Evolutionary conservation across 169 alveolate species (phyloP), one percentile per base, ranked within the genome.

Genomic region (Babesia sp.): DNA sequence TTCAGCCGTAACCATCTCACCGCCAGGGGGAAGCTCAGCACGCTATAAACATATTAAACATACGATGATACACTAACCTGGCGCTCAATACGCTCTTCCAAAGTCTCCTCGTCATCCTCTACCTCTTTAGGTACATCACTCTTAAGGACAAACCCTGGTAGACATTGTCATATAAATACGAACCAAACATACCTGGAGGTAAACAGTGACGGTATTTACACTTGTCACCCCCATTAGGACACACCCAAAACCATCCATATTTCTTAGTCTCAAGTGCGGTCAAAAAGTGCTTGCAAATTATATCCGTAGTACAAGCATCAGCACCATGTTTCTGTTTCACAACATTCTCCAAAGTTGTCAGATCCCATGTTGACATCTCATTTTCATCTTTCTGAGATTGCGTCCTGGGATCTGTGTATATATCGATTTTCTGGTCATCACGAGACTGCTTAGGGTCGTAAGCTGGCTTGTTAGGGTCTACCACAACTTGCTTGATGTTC

Each of bases 171-270:
- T 33, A 7, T 29, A 18, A 18, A 7, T n/a, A n/a, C n/a, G n/a
- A 0, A 1, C 28, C 11, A 1, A 31, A 61, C 73, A 26, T 91
- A 61, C 99, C 99, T 60, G 92, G 95, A 5, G 99, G 99, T 28
- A 98, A 91, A 71, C 97, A 93, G 83, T 98, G 99, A 48, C 97
- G 93, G 82, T 98, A 98, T 72, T 94, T 95, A 82, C 99, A 98
- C 28, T 91, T 93, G 67, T 96, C 98, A 22, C 98, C 99, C 33
- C 99, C 99, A 79, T 97, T 97, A 4, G 99, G 99, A 61, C 99
- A 98, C 60, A 92, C 96, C 99, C 99, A 98, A 79, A 96, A 94
- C 99, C 99, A 97, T 20, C 99, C 99, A 82, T 96, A 96, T 68
- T 91, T 89, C 90, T 86, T 91, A 61, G 90, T 91, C 77, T 97